A percentile compares a stretch with the other conserved stretches of the same genome.
phyloP scores from a whole-genome alignment of 768 basidiomycete species.

The Fomitopsis serialis region DNA sequence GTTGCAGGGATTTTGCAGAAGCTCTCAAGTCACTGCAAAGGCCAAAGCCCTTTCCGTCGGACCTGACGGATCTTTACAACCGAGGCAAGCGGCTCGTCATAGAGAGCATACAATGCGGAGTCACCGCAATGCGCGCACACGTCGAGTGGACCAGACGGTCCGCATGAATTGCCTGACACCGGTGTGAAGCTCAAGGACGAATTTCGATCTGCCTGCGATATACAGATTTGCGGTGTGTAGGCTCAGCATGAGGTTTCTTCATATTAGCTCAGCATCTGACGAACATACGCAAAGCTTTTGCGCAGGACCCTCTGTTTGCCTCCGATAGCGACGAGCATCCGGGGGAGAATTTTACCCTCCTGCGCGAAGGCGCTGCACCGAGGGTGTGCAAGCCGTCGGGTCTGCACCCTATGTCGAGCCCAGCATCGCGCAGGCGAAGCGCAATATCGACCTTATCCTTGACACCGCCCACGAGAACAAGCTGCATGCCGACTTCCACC shows the following conservation, averaged over 20 bases:
- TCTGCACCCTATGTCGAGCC: slow-evolving; percentile 66
- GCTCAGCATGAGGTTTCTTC: too few relatives aligned
- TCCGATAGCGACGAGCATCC: slow-evolving; percentile 28
- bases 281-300: slow-evolving; percentile 39
- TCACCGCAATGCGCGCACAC: slow-evolving; percentile 63
- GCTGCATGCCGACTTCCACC: slow-evolving; percentile 57
- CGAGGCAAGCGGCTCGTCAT: slow-evolving; percentile 50
- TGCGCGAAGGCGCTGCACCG: slow-evolving; percentile 35
- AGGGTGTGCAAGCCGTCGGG: slow-evolving; percentile 47
- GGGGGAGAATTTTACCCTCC: slow-evolving; percentile 40
- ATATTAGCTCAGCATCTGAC: too few relatives aligned
- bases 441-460: slow-evolving; percentile 50
- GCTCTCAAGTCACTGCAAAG: slow-evolving; percentile 46
- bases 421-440: slow-evolving; percentile 38
- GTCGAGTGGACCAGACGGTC: slow-evolving; percentile 56
- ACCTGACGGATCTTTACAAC: slow-evolving; percentile 39
- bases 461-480: slow-evolving; percentile 34
- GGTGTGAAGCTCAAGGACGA: slow-evolving; percentile 43
- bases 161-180: slow-evolving; percentile 46
- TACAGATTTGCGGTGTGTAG: slow-evolving; percentile 51
- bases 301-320: slow-evolving; percentile 52
- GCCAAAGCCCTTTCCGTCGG: slow-evolving; percentile 47
- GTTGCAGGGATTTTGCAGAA: slow-evolving; percentile 46
- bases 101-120: slow-evolving; percentile 56
- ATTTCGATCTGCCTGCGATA: slow-evolving; percentile 41